These are phyloP conservation scores for Cytospora chrysosperma DNA, from an alignment of 2,329 filamentous ascomycete species.

Conservation along the genomic window DNA sequence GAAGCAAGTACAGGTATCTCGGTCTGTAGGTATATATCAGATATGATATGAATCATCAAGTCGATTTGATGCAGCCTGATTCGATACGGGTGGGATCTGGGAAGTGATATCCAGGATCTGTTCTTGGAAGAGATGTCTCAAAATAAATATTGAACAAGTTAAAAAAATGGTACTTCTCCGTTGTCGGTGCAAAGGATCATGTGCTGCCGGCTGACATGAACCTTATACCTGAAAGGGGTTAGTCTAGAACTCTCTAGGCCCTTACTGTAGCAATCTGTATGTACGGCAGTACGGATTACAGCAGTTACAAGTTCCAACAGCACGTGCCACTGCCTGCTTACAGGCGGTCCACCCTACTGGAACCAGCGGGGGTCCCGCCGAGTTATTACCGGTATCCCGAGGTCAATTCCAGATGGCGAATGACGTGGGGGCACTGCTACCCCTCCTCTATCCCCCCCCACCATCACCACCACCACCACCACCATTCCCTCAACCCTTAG, in stretches of 20 bases:
- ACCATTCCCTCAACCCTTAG: background rate
- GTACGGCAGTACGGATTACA: too few relatives aligned
- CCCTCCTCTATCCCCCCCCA: background rate
- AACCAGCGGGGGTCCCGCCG: background rate
- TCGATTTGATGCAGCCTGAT: too few relatives aligned
- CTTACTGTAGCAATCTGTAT: too few relatives aligned
- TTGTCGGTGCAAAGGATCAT: background rate
- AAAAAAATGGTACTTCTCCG: background rate
- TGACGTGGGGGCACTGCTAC: too few relatives aligned
- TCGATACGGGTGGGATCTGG: too few relatives aligned
- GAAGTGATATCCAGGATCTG: too few relatives aligned
- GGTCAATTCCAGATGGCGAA: background rate
- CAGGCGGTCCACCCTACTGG: too few relatives aligned
- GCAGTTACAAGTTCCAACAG: too few relatives aligned
- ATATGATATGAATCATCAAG: too few relatives aligned
- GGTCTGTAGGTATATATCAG: too few relatives aligned
- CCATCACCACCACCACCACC: background rate
- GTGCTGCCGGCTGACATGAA: background rate
- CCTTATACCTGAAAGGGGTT: background rate
- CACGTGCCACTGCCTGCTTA: too few relatives aligned
- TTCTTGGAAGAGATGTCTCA: too few relatives aligned
- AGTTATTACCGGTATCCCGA: background rate
- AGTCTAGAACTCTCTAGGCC: background rate
- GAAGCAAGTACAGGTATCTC: background rate
- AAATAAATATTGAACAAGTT: background rate